Evolutionary conservation across 306 rosid species (phyloP), one percentile per base, ranked within the genome.

Genomic region (Quercus engelmannii): DNA sequence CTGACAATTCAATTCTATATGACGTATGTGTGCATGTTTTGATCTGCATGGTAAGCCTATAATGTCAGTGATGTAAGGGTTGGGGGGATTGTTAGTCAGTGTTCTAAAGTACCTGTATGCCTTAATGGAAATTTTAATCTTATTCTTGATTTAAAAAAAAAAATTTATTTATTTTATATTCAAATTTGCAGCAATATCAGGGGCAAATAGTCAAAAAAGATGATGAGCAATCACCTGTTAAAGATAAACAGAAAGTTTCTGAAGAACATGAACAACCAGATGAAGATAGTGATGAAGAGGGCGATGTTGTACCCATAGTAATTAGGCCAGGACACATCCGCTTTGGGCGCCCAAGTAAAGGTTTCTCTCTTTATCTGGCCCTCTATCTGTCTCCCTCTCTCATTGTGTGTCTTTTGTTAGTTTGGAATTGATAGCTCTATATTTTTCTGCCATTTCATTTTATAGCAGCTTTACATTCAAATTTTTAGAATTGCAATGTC

Each of bases 271-370:
- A 81, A 76, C 85, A 89, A 83, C 63, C 78, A 56, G 75, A 74
- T 72, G 91, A 80, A 76, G 90, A 86, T 75, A 85, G 82, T 74
- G 91, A 86, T 49, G 86, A 78, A 78, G 93, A 91, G 28, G 93
- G 84, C 18, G 90, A 91, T 54, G 35, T 84, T 82, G 88, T 93
- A 81, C 98, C 96, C 59, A 90, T 96, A 52, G 94, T 90, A 77
- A 85, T 89, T 80, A 91, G 89, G 87, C 99, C 99, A 55, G 99
- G 99, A 55, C 96, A 96, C 81, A 96, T 96, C 83, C 97, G 98
- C 74, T 96, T 93, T 77, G 88, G 89, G 88, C 80, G 91, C 75
- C 80, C 76, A 52, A 69, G 85, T 71, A 87, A 90, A 88, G 96
- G 99, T 95, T 38, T 69, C 33, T 43, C 64, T 76, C 77, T 31